Conservation (phyloP, 2,329 filamentous ascomycete species). For the Xylaria sp. region DNA sequence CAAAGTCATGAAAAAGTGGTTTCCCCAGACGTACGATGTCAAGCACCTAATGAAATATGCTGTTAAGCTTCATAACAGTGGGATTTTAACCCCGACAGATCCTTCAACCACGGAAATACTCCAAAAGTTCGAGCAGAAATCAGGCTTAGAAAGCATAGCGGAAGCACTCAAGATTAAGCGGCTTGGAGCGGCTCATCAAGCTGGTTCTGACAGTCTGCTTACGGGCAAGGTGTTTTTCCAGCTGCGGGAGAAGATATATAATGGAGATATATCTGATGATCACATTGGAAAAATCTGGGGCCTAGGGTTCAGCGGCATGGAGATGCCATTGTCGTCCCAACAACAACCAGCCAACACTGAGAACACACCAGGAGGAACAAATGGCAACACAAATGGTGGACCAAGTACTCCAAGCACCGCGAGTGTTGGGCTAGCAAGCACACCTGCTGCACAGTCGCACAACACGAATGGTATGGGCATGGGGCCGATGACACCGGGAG, state of each 20-base stretch:
- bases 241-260: conserved; percentile 88
- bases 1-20: conserved; percentile 88
- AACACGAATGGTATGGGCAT: conserved; percentile 69
- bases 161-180: conserved; percentile 92
- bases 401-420: conserved; percentile 77
- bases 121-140: conserved; percentile 87
- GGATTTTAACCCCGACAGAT: conserved; percentile 71
- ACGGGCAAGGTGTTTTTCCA: conserved; percentile 97
- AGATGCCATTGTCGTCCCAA: conserved; percentile 48
- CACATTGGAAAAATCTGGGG: conserved; percentile 94
- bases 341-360: conserved; percentile 45
- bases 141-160: conserved; percentile 90
- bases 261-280: conserved; percentile 80
- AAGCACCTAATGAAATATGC: conserved; percentile 97
- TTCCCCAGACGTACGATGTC: conserved; percentile 93
- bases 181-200: conserved; percentile 87
- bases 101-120: conserved; percentile 77
- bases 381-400: conserved; percentile 53
- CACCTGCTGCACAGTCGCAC: conserved; percentile 61
- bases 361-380: conserved; percentile 56
- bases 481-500: conserved; percentile 81
- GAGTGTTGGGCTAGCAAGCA: conserved; percentile 59
- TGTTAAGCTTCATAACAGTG: conserved; percentile 73
- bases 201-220: conserved; percentile 90
- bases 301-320: conserved; percentile 76